Percentiles rank a stretch among this genome's conserved stretches.
These are phyloP conservation scores for Physaria fendleri DNA, from an alignment of 345 rosid genomes.

Conservation along the genomic window DNA sequence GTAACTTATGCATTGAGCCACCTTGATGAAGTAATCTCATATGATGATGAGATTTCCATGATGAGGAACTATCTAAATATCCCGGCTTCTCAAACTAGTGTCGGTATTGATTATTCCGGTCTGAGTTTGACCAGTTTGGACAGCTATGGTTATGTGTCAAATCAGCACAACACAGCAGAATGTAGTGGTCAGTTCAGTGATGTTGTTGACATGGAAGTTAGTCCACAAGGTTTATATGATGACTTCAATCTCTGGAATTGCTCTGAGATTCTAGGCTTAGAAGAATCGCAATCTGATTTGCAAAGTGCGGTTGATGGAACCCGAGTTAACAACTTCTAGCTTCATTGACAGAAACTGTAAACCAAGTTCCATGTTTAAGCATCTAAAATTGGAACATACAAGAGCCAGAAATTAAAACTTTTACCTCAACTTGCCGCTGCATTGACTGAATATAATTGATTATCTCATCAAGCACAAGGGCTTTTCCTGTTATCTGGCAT, in stretches of 20 bases:
- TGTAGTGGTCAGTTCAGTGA: slow-evolving; percentile 22
- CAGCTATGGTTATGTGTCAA: slow-evolving; percentile 38
- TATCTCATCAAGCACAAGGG: slow-evolving; percentile 94
- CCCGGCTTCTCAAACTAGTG: slow-evolving; percentile 38
- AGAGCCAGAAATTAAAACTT: too few species aligned
- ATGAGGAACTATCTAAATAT: slow-evolving; percentile 36
- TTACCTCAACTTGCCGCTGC: slow-evolving; percentile 92
- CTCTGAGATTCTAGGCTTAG: slow-evolving; percentile 40
- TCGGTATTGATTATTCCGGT: slow-evolving; percentile 56
- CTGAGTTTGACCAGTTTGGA: slow-evolving; percentile 49
- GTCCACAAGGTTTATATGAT: slow-evolving; percentile 50
- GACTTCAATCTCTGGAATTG: slow-evolving; percentile 62
- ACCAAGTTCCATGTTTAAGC: neutral
- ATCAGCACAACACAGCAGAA: slow-evolving; percentile 38
- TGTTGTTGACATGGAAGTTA: slow-evolving; percentile 23
- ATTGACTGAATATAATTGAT: slow-evolving; percentile 91
- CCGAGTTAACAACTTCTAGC: slow-evolving; percentile 82
- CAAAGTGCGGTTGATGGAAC: slow-evolving; percentile 61
- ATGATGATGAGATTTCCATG: slow-evolving; percentile 56
- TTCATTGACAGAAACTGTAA: slow-evolving; percentile 88
- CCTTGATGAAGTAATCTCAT: slow-evolving; percentile 51
- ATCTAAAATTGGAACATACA: too few species aligned
- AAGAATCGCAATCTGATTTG: slow-evolving; percentile 52
- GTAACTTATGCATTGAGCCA: slow-evolving; percentile 63
- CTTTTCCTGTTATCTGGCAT: slow-evolving; percentile 98